Evolutionary conservation across 257 asterid species (phyloP).

Genomic region (Solanum phureja): DNA sequence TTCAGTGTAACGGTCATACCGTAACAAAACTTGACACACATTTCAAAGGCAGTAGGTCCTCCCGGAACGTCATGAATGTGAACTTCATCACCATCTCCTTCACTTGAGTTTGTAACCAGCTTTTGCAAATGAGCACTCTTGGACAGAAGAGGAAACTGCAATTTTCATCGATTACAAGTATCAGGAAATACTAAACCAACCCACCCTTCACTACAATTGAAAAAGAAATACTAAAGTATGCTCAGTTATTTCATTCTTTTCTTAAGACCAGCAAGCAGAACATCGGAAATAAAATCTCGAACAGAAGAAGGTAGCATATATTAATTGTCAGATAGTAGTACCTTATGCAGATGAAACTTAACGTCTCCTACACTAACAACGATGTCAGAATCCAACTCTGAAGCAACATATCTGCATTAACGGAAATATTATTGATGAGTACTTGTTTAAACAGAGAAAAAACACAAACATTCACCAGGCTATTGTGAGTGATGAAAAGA

Average conservation of each 20-base stretch:
- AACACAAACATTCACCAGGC: not conserved
- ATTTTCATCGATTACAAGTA: constrained; percentile 7
- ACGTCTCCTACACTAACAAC: constrained; percentile 13
- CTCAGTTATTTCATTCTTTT: not conserved
- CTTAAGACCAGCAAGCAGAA: not conserved
- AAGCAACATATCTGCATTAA: constrained; percentile 66
- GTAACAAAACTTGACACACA: not conserved
- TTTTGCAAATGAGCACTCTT: constrained; percentile 18
- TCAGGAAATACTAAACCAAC: not conserved
- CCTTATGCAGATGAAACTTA: constrained; percentile 84
- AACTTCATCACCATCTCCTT: not conserved
- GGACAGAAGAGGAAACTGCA: constrained; percentile 94
- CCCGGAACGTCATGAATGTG: not conserved
- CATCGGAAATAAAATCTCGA: not conserved
- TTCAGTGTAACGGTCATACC: not conserved
- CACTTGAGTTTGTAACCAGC: not conserved
- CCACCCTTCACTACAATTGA: not conserved
- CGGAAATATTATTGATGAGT: not conserved
- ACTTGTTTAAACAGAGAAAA: not conserved
- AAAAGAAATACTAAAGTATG: not conserved
- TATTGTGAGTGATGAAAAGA: not conserved
- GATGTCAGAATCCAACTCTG: constrained; percentile 79
- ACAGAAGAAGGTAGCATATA: not conserved
- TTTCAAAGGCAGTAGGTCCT: not conserved
- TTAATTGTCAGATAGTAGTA: constrained; percentile 14